Conservation (phyloP, 768 basidiomycete species). For the Lanmaoa rubissima region DNA sequence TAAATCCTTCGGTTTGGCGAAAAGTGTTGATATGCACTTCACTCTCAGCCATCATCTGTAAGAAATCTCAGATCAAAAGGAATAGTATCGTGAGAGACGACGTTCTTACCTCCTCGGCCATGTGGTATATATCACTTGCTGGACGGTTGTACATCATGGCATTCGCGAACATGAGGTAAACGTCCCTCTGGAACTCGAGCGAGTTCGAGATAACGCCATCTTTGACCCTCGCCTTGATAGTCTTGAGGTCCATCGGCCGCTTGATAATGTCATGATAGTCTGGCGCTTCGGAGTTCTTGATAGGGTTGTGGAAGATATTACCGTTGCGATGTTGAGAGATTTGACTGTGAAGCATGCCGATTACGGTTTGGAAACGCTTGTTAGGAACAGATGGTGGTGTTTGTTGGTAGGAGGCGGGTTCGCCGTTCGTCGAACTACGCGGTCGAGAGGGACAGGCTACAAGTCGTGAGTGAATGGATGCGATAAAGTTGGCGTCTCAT, state of each 20-base stretch:
- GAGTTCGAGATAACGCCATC: conserved; percentile 81
- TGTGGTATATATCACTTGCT: conserved; percentile 78
- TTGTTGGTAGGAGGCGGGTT: conserved; percentile 14
- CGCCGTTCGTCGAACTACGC: conserved; percentile 16
- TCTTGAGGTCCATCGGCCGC: conserved; percentile 95
- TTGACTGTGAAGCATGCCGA: conserved; percentile 75
- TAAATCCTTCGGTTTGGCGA: conserved; percentile 73
- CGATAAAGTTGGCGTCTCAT: background rate
- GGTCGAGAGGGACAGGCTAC: conserved; percentile 18
- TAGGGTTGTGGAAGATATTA: conserved; percentile 88
- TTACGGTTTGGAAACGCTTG: conserved; percentile 79
- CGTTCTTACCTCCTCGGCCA: conserved; percentile 83
- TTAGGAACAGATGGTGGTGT: conserved; percentile 37
- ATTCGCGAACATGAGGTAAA: conserved; percentile 93
- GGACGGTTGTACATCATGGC: conserved; percentile 96
- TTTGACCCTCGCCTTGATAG: conserved; percentile 81
- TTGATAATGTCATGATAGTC: conserved; percentile 92
- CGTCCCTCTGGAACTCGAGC: conserved; percentile 85
- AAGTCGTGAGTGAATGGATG: conserved; percentile 1
- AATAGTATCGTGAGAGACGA: background rate
- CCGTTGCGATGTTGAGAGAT: conserved; percentile 86
- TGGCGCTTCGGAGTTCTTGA: conserved; percentile 83
- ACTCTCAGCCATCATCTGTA: conserved; percentile 74
- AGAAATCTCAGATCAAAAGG: background rate
- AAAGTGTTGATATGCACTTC: conserved; percentile 66